phyloP scores from a whole-genome alignment of 345 rosid genomes.

The Lepidium aucheri region DNA sequence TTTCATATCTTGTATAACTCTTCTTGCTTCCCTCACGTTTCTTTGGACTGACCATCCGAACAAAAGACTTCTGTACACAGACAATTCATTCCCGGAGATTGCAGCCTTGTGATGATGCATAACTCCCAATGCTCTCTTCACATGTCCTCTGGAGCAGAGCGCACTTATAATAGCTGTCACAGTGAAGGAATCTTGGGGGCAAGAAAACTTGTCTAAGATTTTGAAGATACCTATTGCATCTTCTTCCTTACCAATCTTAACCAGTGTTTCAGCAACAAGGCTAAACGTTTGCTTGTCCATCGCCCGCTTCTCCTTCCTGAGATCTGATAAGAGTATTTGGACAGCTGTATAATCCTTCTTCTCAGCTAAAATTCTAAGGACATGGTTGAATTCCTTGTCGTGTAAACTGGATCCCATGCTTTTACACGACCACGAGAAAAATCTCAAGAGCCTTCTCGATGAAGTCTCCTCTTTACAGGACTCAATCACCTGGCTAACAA shows the following conservation, averaged over 20 bases:
- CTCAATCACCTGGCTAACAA: slow-evolving; percentile 43
- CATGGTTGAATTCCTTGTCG: slow-evolving; percentile 59
- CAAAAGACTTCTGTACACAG: slow-evolving; percentile 57
- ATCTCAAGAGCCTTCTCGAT: slow-evolving; percentile 58
- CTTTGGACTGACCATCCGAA: slow-evolving; percentile 62
- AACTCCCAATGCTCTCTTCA: slow-evolving; percentile 74
- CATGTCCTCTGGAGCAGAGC: slow-evolving; percentile 75
- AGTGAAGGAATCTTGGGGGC: slow-evolving; percentile 47
- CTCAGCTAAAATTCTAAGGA: slow-evolving; percentile 54
- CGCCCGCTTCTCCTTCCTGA: slow-evolving; percentile 43
- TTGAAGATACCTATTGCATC: slow-evolving; percentile 84
- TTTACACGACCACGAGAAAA: slow-evolving; percentile 72
- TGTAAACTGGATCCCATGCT: slow-evolving; percentile 27
- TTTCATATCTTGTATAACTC: slow-evolving; percentile 71
- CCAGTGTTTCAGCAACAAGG: slow-evolving; percentile 55
- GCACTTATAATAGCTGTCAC: slow-evolving; percentile 55
- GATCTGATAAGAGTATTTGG: slow-evolving; percentile 58
- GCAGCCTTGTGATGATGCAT: slow-evolving; percentile 56
- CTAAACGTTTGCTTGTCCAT: slow-evolving; percentile 59
- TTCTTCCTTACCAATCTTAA: slow-evolving; percentile 66
- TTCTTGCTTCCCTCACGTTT: slow-evolving; percentile 63
- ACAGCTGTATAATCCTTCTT: slow-evolving; percentile 64
- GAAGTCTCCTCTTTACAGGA: slow-evolving; percentile 52
- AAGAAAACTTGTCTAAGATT: slow-evolving; percentile 71
- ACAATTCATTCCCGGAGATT: slow-evolving; percentile 35